Conservation (phyloP, 306 rosid species). For the Inga leiocalycina region DNA sequence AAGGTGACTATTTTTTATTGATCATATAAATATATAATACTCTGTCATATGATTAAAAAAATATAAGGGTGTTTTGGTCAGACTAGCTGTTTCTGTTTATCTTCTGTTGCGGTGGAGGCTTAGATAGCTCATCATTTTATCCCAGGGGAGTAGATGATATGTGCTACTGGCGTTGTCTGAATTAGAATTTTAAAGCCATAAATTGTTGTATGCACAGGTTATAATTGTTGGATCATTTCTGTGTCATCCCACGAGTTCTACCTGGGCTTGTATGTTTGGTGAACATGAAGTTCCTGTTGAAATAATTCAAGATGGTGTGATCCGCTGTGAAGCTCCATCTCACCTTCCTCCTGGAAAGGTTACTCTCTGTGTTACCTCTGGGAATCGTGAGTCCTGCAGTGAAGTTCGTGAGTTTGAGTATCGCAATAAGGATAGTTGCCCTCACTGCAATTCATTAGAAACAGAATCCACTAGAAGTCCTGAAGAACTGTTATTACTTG, state of each 20-base stretch:
- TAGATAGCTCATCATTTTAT: not conserved
- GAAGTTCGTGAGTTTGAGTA: slow-evolving; percentile 88
- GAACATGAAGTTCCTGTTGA: slow-evolving; percentile 77
- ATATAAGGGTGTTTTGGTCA: not conserved
- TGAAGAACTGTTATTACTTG: slow-evolving; percentile 84
- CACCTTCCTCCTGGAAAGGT: slow-evolving; percentile 73
- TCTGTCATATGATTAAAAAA: not conserved
- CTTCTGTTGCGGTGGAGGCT: not conserved
- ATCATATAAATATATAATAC: not conserved
- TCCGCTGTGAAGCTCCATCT: slow-evolving; percentile 83
- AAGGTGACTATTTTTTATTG: not conserved
- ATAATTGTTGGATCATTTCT: slow-evolving; percentile 85
- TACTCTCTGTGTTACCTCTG: slow-evolving; percentile 75
- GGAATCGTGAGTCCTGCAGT: slow-evolving; percentile 86
- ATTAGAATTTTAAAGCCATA: slow-evolving; percentile 36
- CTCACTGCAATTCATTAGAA: slow-evolving; percentile 44
- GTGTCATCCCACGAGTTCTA: slow-evolving; percentile 61
- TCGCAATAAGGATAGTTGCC: slow-evolving; percentile 46
- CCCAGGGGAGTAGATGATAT: slow-evolving; percentile 4
- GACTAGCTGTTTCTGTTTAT: not conserved
- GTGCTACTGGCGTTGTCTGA: slow-evolving; percentile 21
- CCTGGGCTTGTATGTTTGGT: slow-evolving; percentile 95
- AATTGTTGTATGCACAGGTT: slow-evolving; percentile 57
- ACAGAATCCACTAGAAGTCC: slow-evolving; percentile 60
- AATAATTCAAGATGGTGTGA: slow-evolving; percentile 82